phyloP scores from a whole-genome alignment of 495 filamentous ascomycete genomes.

The Lindgomyces ingoldianus region DNA sequence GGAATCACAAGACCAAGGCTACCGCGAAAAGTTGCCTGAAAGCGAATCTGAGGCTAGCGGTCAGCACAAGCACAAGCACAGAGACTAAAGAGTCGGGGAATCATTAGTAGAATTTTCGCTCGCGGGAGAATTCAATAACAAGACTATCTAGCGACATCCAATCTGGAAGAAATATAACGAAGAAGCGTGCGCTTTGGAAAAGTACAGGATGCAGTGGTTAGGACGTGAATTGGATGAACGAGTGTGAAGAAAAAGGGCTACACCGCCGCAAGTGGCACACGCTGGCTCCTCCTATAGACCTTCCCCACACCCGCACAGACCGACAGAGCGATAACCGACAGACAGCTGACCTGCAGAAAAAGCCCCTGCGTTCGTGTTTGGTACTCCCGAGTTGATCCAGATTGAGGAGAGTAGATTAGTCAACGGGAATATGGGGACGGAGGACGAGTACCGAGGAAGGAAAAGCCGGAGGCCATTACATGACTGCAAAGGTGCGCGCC shows the following conservation, averaged over 20 bases:
- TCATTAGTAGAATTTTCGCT: no score
- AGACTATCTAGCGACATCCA: neutral
- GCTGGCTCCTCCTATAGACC: no score
- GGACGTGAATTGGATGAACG: no score
- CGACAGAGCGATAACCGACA: no score
- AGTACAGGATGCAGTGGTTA: neutral
- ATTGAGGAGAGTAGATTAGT: neutral
- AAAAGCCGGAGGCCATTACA: neutral
- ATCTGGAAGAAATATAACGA: neutral
- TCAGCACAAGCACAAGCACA: no score
- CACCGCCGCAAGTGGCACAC: no score
- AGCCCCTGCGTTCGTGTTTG: neutral
- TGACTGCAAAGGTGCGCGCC: neutral
- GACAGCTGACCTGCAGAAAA: neutral
- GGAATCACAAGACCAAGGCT: no score
- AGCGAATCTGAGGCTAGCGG: neutral
- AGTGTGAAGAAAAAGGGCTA: no score
- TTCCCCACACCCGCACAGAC: no score
- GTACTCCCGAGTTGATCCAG: neutral
- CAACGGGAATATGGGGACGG: neutral
- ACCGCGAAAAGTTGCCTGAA: no score
- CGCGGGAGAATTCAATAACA: neutral
- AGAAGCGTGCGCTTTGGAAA: neutral
- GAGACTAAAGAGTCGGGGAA: no score
- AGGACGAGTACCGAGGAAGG: no score